A percentile compares a stretch with the other conserved stretches of the same genome.
Evolutionary conservation across 2,329 filamentous ascomycete genomes (phyloP).

Genomic region (Colletotrichum ledebouriae): DNA sequence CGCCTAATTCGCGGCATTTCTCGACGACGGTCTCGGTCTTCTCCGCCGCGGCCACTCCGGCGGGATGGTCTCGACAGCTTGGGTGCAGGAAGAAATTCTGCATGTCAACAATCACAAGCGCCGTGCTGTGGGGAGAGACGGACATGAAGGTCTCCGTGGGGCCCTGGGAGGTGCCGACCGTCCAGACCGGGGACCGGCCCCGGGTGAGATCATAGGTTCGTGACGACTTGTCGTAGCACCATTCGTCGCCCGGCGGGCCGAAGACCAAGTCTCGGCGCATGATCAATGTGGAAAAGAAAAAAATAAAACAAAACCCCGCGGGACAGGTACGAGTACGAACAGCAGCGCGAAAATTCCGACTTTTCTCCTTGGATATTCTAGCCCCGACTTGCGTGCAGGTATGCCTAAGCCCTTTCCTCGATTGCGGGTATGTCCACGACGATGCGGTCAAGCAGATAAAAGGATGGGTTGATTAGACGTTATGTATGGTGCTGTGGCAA

Average conservation of each 20-base stretch:
- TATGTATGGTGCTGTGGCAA: slow-evolving; percentile 1
- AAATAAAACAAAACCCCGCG: neutral
- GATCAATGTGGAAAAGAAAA: neutral
- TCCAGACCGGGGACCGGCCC: slow-evolving; percentile 33
- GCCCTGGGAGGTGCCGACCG: slow-evolving; percentile 36
- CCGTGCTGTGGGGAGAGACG: slow-evolving; percentile 57
- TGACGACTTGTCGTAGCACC: slow-evolving; percentile 35
- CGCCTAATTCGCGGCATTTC: slow-evolving; percentile 62
- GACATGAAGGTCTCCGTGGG: slow-evolving; percentile 47
- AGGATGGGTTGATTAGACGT: slow-evolving; percentile 17
- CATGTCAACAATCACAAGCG: slow-evolving; percentile 65
- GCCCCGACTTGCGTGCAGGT: slow-evolving; percentile 27
- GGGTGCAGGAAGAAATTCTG: slow-evolving; percentile 65
- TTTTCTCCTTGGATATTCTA: slow-evolving; percentile 37
- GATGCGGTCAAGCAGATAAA: neutral
- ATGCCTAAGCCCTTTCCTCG: slow-evolving; percentile 25
- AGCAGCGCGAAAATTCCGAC: slow-evolving; percentile 12
- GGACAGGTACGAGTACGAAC: neutral
- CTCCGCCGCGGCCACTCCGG: slow-evolving; percentile 57
- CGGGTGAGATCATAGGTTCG: slow-evolving; percentile 42
- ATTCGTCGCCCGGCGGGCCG: slow-evolving; percentile 39
- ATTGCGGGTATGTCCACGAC: slow-evolving; percentile 21
- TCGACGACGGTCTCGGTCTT: slow-evolving; percentile 57
- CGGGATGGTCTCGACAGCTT: slow-evolving; percentile 52
- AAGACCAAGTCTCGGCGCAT: slow-evolving; percentile 37